phyloP scores from a whole-genome alignment of 148 eudicot genomes.

The Rhododendron molle region DNA sequence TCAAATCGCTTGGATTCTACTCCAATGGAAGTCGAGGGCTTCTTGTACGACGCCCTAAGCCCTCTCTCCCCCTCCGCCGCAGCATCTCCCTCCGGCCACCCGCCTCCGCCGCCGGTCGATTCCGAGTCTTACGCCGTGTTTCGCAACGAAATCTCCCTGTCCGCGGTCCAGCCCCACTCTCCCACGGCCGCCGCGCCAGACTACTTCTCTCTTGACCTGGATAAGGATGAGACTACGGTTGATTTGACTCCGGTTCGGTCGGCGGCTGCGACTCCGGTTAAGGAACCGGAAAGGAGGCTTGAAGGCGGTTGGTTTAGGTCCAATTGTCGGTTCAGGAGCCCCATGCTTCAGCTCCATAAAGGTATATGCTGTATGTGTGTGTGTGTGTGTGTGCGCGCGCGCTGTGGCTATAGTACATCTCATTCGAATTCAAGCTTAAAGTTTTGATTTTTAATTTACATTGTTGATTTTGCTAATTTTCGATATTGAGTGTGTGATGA shows the following conservation, averaged over 20 bases:
- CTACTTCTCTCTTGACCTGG: slow-evolving; percentile 66
- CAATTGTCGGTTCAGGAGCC: slow-evolving; percentile 69
- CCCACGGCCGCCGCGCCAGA: slow-evolving; percentile 40
- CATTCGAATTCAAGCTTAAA: neutral
- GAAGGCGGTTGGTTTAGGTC: slow-evolving; percentile 88
- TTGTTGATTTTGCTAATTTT: neutral
- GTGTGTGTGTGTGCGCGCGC: neutral
- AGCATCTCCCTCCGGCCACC: neutral
- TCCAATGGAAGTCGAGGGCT: slow-evolving; percentile 33
- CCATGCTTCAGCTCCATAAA: slow-evolving; percentile 95
- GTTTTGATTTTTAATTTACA: neutral
- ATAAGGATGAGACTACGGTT: slow-evolving; percentile 15
- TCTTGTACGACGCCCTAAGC: slow-evolving; percentile 67
- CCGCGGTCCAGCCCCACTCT: slow-evolving; percentile 14
- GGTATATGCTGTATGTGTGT: slow-evolving; percentile 27
- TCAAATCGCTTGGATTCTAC: neutral
- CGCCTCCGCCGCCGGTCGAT: slow-evolving; percentile 21
- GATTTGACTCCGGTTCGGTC: slow-evolving; percentile 10
- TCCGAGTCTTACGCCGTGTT: slow-evolving; percentile 48
- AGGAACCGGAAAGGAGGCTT: slow-evolving; percentile 37
- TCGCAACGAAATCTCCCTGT: slow-evolving; percentile 59
- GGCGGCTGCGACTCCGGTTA: slow-evolving; percentile 11
- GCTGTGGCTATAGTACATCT: neutral
- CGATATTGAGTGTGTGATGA: neutral
- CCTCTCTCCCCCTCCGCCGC: slow-evolving; percentile 38